Evolutionary conservation across 1,139 yeast species (phyloP).

Genomic region (Hyphopichia khmerensis): DNA sequence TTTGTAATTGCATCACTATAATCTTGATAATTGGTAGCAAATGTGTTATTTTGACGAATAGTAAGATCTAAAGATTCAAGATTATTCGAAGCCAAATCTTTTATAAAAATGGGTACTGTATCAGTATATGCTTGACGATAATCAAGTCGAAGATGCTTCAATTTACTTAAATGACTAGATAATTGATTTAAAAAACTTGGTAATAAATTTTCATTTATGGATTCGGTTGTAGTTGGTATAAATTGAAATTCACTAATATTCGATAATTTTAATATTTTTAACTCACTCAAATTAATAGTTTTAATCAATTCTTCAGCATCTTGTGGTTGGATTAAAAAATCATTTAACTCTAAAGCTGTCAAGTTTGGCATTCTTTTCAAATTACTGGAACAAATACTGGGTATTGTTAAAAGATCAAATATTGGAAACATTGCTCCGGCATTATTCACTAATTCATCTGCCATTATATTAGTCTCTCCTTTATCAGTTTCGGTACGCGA

Average conservation of each 20-base stretch:
- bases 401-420: conserved; percentile 13
- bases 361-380: conserved; percentile 16
- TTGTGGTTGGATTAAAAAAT: conserved; percentile 21
- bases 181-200: conserved; percentile 31
- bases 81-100: conserved; percentile 13
- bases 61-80: conserved; percentile 41
- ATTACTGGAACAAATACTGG: conserved; percentile 10
- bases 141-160: conserved; percentile 39
- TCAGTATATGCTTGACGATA: conserved; percentile 45
- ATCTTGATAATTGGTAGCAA: conserved; percentile 20
- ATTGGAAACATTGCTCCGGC: conserved; percentile 6
- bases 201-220: conserved; percentile 4
- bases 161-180: conserved; percentile 20
- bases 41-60: conserved; percentile 42
- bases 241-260: conserved; percentile 24
- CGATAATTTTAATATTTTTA: conserved; percentile 23
- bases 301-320: conserved; percentile 23
- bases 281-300: conserved; percentile 19
- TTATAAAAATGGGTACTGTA: conserved; percentile 40
- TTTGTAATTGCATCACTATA: conserved; percentile 29
- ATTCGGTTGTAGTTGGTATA: background rate
- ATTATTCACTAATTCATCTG: conserved; percentile 11
- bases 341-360: conserved; percentile 23
- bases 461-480: conserved; percentile 16
- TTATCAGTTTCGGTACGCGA: conserved; percentile 18